Base-by-base conservation (phyloP, 2,329 filamentous ascomycete species). In the Juglanconis oblonga region DNA sequence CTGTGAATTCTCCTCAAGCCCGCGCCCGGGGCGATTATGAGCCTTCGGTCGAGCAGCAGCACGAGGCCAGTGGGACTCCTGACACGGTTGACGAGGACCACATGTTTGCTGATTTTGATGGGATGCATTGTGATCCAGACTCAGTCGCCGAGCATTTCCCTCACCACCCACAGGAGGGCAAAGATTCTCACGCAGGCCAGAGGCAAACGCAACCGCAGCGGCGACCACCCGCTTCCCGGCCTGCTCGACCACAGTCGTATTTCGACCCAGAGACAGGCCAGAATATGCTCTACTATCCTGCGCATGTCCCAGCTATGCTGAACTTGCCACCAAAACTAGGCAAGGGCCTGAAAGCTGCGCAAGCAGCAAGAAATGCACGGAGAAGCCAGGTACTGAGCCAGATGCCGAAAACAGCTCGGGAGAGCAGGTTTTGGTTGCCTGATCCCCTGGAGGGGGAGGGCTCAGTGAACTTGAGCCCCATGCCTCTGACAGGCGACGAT, bases 271-370 rank as follows among this genome's bases (percentile, higher is more conserved):
- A 81, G 32, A 88, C 88, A 1, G 88, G 86, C 4, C 86, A 94
- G 65, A 81, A 87, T 67, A 97, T 98, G 91, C 86, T 97, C 9
- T 98, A 89, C 74, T 99, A 99, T 72, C 95, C 95, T 13, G 95
- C 95, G 3, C 93, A 92, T 1, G 95, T 99, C 3, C 95, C 95
- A 3, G 88, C 90, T 64, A 93, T 96, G 87, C 82, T 99, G 59
- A 98, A 97, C 68, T 78, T 99, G 11, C 95, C 95, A 1, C 92
- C 92, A 49, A 90, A 92, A 67, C 77, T 98, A 54, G 96, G 93
- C 1, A 90, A 88, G 67, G 82, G 87, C 55, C 86, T 89, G 8
- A 84, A 88, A 56, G 76, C 84, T 3, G 76, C 81, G 9, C 56
- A 62, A 51, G 55, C 55, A 8, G 81, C 87, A 5, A 82, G 87